phyloP scores from a whole-genome alignment of 495 filamentous ascomycete genomes.

The Pyrenula aspistea region DNA sequence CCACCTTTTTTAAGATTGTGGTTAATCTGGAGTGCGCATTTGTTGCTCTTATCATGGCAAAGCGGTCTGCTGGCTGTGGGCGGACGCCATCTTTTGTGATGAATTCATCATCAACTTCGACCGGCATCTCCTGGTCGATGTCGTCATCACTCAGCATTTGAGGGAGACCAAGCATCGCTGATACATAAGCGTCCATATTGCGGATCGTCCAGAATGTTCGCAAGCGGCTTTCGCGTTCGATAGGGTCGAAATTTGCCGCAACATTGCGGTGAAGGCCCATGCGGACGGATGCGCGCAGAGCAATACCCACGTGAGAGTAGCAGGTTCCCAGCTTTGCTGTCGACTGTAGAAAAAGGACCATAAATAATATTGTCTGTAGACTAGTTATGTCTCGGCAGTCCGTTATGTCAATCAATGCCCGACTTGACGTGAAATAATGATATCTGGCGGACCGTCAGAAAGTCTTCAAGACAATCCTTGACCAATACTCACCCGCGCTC shows the following conservation, averaged over 20 bases:
- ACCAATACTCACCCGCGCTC: slow-evolving; percentile 58
- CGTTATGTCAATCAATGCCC: slow-evolving; percentile 76
- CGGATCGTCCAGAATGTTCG: slow-evolving; percentile 84
- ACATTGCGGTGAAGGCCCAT: slow-evolving; percentile 82
- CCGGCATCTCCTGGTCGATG: slow-evolving; percentile 79
- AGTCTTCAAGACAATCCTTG: neutral
- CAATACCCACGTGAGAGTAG: slow-evolving; percentile 87
- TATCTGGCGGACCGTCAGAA: slow-evolving; percentile 34
- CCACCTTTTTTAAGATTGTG: slow-evolving; percentile 68
- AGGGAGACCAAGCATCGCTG: slow-evolving; percentile 76
- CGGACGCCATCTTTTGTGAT: slow-evolving; percentile 68
- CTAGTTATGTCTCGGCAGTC: slow-evolving; percentile 80
- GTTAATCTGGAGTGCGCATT: slow-evolving; percentile 79
- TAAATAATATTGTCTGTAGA: slow-evolving; percentile 78
- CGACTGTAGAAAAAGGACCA: slow-evolving; percentile 86
- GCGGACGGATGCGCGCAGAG: slow-evolving; percentile 69
- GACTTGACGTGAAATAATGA: slow-evolving; percentile 73
- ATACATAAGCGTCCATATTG: slow-evolving; percentile 91
- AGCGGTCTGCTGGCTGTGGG: slow-evolving; percentile 59
- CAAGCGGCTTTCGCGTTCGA: slow-evolving; percentile 74
- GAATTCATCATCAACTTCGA: slow-evolving; percentile 81
- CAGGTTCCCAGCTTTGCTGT: slow-evolving; percentile 86
- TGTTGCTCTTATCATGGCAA: slow-evolving; percentile 65
- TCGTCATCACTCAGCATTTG: slow-evolving; percentile 77
- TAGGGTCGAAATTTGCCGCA: slow-evolving; percentile 60